Evolutionary conservation across 129 eudicot species (phyloP).

Genomic region (Saussurea involucrata): DNA sequence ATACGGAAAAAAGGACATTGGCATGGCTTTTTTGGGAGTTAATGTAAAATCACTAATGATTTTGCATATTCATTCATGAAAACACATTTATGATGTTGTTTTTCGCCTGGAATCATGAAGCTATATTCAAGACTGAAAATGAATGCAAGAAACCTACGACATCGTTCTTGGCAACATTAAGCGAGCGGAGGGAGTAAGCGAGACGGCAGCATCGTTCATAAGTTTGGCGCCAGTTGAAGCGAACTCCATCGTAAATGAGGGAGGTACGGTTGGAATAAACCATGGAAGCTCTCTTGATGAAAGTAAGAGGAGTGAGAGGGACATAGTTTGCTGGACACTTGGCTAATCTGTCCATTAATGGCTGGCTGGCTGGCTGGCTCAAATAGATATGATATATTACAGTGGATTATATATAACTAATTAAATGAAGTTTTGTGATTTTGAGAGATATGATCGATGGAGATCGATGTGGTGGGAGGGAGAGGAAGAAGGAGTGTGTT

Average conservation of each 20-base stretch:
- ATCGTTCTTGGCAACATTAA: slow-evolving; percentile 47
- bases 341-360: slow-evolving; percentile 42
- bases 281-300: slow-evolving; percentile 56
- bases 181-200: slow-evolving; percentile 53
- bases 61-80: too few relatives aligned
- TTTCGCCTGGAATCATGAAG: neutral
- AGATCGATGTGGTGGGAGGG: neutral
- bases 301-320: slow-evolving; percentile 61
- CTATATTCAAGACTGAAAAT: neutral
- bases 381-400: too few relatives aligned
- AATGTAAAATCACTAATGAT: too few relatives aligned
- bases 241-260: slow-evolving; percentile 35
- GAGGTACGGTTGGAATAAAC: slow-evolving; percentile 53
- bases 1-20: too few relatives aligned
- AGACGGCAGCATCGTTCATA: slow-evolving; percentile 57
- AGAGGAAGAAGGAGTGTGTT: neutral
- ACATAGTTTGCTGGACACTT: slow-evolving; percentile 60
- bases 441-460: neutral
- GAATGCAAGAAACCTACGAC: slow-evolving; percentile 44
- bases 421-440: neutral
- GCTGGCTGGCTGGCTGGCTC: too few relatives aligned
- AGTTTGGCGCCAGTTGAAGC: slow-evolving; percentile 61
- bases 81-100: too few relatives aligned
- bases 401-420: neutral
- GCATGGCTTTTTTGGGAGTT: too few relatives aligned